Evolutionary conservation across 2,329 filamentous ascomycete species (phyloP).

Genomic region (Pleoardoris graminearum): DNA sequence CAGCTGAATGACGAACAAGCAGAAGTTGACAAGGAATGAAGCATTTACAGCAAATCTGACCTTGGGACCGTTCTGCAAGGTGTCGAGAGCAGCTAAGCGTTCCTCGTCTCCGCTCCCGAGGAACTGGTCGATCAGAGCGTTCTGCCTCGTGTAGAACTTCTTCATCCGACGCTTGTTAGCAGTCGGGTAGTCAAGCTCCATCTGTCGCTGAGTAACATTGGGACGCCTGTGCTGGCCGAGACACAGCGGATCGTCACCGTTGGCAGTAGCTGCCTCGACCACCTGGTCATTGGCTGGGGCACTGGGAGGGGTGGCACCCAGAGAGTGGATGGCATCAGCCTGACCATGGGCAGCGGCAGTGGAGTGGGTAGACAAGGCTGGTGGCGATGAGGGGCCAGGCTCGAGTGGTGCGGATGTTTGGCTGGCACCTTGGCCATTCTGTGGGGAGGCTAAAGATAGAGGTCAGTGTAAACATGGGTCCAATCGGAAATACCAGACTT

Average conservation of each 20-base stretch:
- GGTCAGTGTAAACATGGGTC: constrained; percentile 28
- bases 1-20: constrained; percentile 61
- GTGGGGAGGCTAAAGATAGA: constrained; percentile 30
- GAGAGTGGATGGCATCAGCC: constrained; percentile 30
- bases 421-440: constrained; percentile 31
- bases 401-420: constrained; percentile 35
- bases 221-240: constrained; percentile 41
- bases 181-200: constrained; percentile 54
- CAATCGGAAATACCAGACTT: constrained; percentile 25
- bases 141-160: constrained; percentile 49
- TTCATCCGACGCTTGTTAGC: constrained; percentile 44
- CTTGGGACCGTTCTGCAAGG: constrained; percentile 51
- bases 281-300: constrained; percentile 18
- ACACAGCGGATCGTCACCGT: constrained; percentile 41
- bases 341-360: constrained; percentile 22
- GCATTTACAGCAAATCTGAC: constrained; percentile 47
- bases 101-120: constrained; percentile 62
- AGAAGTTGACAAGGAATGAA: constrained; percentile 47
- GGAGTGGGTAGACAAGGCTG: constrained; percentile 27
- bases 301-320: constrained; percentile 21
- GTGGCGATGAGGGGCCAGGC: constrained; percentile 23
- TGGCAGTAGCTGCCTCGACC: constrained; percentile 27
- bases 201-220: constrained; percentile 49
- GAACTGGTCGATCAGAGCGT: constrained; percentile 52
- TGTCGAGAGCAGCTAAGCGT: constrained; percentile 55